Evolutionary conservation across 129 eudicot species (phyloP).

Genomic region (Cynara cardunculus): DNA sequence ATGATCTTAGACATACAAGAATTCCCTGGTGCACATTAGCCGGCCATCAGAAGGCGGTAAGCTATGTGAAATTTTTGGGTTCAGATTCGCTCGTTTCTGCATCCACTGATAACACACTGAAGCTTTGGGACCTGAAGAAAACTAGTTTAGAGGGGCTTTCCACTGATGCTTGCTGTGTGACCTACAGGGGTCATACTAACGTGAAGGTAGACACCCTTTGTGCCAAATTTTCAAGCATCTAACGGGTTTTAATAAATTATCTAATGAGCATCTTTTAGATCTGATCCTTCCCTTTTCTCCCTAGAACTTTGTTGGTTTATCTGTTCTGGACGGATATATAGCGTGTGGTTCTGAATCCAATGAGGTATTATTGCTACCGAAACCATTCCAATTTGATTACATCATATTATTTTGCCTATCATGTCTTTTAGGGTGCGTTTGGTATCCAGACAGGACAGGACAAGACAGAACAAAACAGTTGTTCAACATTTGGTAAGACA

Average conservation of each 20-base stretch:
- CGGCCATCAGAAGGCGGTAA: conserved; percentile 57
- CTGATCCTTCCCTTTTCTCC: neutral
- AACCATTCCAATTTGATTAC: neutral
- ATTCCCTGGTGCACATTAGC: conserved; percentile 56
- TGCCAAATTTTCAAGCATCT: neutral
- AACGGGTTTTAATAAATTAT: neutral
- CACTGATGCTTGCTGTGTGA: conserved; percentile 47
- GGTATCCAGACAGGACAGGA: too few species aligned
- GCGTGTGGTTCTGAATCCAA: conserved; percentile 80
- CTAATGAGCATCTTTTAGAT: neutral
- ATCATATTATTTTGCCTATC: neutral
- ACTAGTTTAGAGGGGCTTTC: conserved; percentile 33
- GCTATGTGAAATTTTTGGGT: conserved; percentile 61
- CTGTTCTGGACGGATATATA: conserved; percentile 67
- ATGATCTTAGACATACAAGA: conserved; percentile 51
- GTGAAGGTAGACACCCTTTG: conserved; percentile 40
- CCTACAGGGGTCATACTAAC: conserved; percentile 59
- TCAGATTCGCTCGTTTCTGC: conserved; percentile 61
- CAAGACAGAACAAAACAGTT: too few species aligned
- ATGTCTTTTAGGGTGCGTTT: neutral
- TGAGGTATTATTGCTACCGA: conserved; percentile 40
- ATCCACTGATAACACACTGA: conserved; percentile 61
- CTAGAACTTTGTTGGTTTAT: conserved; percentile 67
- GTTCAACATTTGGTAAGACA: too few species aligned
- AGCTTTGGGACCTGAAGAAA: conserved; percentile 71